A percentile compares a stretch with the other conserved stretches of the same genome.
phyloP scores from a whole-genome alignment of 495 filamentous ascomycete species.

The Aspergillus leporis region DNA sequence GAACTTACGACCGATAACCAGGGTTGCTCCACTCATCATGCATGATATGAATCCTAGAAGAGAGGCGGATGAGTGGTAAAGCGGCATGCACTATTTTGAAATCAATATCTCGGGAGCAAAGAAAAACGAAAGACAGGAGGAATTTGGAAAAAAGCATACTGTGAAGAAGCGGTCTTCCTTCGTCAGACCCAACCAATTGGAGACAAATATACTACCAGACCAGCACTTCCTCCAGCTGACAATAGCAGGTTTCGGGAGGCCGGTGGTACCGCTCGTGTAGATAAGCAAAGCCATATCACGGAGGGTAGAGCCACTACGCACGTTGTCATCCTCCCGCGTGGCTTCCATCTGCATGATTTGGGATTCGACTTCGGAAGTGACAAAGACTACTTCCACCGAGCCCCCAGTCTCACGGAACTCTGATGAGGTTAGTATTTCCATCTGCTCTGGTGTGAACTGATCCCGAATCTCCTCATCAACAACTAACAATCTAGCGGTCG shows the following conservation, averaged over 20 bases:
- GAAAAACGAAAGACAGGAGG: not conserved
- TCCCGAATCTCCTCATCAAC: conserved; percentile 70
- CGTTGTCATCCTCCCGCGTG: conserved; percentile 62
- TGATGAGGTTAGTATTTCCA: conserved; percentile 42
- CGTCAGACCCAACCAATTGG: conserved; percentile 55
- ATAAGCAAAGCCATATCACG: conserved; percentile 73
- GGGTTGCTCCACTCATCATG: conserved; percentile 61
- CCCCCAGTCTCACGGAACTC: conserved; percentile 48
- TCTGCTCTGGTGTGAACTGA: conserved; percentile 48
- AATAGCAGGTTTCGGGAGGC: conserved; percentile 87
- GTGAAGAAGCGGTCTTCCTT: conserved; percentile 78
- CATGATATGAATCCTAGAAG: conserved; percentile 66
- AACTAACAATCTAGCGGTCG: conserved; percentile 68
- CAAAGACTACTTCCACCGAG: conserved; percentile 60
- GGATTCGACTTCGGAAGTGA: conserved; percentile 62
- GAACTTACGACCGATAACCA: conserved; percentile 79
- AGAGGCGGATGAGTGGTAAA: conserved; percentile 86
- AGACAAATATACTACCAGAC: conserved; percentile 53
- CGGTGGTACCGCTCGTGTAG: conserved; percentile 87
- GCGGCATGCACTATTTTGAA: conserved; percentile 74
- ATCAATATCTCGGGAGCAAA: conserved; percentile 1
- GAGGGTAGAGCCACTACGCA: conserved; percentile 49
- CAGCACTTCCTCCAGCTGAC: conserved; percentile 74
- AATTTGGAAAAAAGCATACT: conserved; percentile 39
- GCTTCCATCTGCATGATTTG: conserved; percentile 58